Percentiles rank a stretch among this genome's conserved stretches.
phyloP scores from a whole-genome alignment of 805 yeast species.

The Candida schatavii region DNA sequence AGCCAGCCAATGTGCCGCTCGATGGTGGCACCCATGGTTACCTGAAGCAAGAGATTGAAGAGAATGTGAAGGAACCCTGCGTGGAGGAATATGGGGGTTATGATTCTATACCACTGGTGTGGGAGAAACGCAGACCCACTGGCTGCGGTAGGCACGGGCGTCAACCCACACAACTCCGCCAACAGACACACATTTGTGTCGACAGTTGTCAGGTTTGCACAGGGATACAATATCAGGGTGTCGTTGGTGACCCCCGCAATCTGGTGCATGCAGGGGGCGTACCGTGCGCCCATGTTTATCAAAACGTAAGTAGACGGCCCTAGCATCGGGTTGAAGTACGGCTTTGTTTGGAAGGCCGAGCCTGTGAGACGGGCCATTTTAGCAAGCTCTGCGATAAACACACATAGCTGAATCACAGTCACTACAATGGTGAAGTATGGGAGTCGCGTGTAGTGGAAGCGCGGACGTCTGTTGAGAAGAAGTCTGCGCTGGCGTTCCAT shows the following conservation, averaged over 20 bases:
- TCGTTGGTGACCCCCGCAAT: constrained; percentile 50
- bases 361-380: constrained; percentile 60
- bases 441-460: constrained; percentile 35
- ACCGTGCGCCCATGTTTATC: constrained; percentile 69
- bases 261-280: constrained; percentile 65
- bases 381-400: constrained; percentile 61
- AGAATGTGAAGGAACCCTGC: constrained; percentile 71
- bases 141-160: constrained; percentile 38
- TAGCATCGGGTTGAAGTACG: constrained; percentile 74
- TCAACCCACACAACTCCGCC: constrained; percentile 58
- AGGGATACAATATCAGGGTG: constrained; percentile 50
- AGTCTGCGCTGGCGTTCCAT: constrained; percentile 24
- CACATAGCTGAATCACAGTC: constrained; percentile 47
- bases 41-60: constrained; percentile 59
- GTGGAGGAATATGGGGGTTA: constrained; percentile 70
- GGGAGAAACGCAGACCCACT: constrained; percentile 45
- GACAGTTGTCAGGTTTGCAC: constrained; percentile 61
- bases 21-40: constrained; percentile 57
- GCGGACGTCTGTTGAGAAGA: constrained; percentile 24
- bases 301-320: constrained; percentile 70
- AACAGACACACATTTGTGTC: constrained; percentile 57
- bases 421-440: constrained; percentile 42
- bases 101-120: constrained; percentile 65
- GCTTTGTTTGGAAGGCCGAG: constrained; percentile 62
- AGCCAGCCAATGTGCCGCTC: constrained; percentile 57